Conservation (phyloP, 2,329 filamentous ascomycete genomes). For the Neofusicoccum sp. region DNA sequence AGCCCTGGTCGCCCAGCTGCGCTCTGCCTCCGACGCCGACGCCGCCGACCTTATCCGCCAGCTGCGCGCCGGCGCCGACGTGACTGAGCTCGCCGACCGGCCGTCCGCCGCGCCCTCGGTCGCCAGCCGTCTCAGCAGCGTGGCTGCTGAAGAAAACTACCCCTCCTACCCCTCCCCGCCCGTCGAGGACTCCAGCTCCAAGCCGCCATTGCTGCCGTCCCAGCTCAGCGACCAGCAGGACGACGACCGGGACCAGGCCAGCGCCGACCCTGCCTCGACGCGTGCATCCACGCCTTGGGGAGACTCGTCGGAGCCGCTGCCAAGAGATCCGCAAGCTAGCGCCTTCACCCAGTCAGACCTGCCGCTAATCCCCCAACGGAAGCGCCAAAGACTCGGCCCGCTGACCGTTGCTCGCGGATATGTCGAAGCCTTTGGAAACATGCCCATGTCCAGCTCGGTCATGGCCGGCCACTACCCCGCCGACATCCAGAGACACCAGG, state of each 20-base stretch:
- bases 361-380: not conserved
- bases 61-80: not conserved
- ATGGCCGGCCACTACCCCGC: slow-evolving; percentile 5
- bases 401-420: slow-evolving; percentile 3
- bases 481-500: slow-evolving; percentile 8
- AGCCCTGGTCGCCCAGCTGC: slow-evolving; percentile 2
- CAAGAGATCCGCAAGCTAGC: not conserved
- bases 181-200: not conserved
- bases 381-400: not conserved
- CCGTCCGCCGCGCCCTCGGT: not conserved
- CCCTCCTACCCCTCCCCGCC: slow-evolving; percentile 7
- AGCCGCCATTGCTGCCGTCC: not conserved
- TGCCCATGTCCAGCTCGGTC: slow-evolving; percentile 13
- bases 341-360: not conserved
- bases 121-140: not conserved
- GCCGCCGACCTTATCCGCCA: slow-evolving; percentile 9
- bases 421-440: slow-evolving; percentile 8
- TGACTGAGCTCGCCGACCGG: not conserved
- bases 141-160: not conserved
- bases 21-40: slow-evolving; percentile 5
- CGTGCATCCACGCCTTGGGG: slow-evolving; percentile 1
- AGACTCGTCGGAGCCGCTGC: not conserved
- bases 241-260: not conserved
- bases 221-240: not conserved
- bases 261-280: not conserved